Evolutionary conservation across 1,139 yeast species (phyloP).

Genomic region (Petasospora fabianii): DNA sequence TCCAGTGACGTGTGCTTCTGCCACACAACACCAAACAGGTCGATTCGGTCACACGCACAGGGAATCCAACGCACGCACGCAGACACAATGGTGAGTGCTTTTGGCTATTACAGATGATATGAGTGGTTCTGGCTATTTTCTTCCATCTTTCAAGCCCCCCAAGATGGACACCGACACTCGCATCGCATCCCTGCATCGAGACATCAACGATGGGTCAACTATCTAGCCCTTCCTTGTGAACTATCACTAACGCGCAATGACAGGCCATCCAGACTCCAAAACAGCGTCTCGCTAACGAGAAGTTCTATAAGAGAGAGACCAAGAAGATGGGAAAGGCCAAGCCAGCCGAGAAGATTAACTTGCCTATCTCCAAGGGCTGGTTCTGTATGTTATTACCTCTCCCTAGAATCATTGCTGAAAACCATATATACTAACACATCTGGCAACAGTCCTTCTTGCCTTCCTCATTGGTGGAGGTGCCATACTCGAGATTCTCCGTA

Average conservation of each 20-base stretch:
- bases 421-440: conserved; percentile 17
- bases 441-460: conserved; percentile 42
- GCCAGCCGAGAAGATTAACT: conserved; percentile 40
- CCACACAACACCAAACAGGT: no score
- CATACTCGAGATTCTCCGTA: conserved; percentile 59
- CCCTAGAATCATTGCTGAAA: not conserved
- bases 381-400: conserved; percentile 37
- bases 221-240: not conserved
- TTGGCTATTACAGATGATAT: no score
- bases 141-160: no score
- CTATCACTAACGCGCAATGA: not conserved
- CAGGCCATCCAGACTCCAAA: conserved; percentile 67
- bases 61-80: no score
- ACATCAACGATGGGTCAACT: no score
- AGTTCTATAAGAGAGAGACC: conserved; percentile 71
- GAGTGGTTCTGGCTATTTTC: no score
- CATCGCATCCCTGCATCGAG: no score
- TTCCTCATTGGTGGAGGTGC: conserved; percentile 86
- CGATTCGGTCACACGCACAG: no score
- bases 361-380: conserved; percentile 59
- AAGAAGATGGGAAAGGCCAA: conserved; percentile 63
- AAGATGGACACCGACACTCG: no score
- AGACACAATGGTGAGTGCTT: no score
- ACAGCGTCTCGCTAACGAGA: conserved; percentile 81
- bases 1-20: no score